These are phyloP conservation scores for Podospora comata DNA, from an alignment of 495 filamentous ascomycete species.

Conservation along the genomic window DNA sequence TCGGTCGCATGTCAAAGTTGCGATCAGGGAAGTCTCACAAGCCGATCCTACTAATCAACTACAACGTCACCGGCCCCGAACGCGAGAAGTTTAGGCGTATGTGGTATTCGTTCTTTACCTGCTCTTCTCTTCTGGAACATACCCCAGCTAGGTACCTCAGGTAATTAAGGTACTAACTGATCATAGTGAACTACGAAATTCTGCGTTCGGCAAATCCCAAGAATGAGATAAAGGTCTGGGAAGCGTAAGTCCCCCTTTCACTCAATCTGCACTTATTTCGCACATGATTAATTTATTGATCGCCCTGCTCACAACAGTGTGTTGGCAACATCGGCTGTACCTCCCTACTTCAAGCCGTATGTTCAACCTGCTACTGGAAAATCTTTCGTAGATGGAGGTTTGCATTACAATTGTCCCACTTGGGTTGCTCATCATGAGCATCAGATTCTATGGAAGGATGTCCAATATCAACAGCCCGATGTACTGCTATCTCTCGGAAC, in stretches of 20 bases:
- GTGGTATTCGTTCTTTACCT: constrained; percentile 6
- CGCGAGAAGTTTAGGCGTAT: constrained; percentile 5
- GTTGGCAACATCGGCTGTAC: constrained; percentile 49
- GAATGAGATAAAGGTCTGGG: constrained; percentile 50
- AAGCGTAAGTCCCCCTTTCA: constrained; percentile 34
- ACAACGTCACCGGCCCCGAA: constrained; percentile 35
- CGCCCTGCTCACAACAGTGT: constrained; percentile 18
- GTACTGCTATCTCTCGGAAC: constrained; percentile 50
- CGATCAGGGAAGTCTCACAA: constrained; percentile 37
- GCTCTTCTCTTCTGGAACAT: constrained; percentile 2
- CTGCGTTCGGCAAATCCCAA: constrained; percentile 41
- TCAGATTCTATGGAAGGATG: constrained; percentile 47
- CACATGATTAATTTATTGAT: no score
- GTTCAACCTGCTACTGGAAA: constrained; percentile 34
- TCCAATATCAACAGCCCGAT: constrained; percentile 39
- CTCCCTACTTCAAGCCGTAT: constrained; percentile 48
- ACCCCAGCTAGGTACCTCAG: background rate
- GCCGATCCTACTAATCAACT: constrained; percentile 50
- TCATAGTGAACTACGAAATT: constrained; percentile 40
- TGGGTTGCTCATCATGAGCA: constrained; percentile 46
- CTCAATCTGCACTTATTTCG: no score
- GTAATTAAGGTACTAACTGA: background rate
- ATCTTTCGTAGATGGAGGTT: constrained; percentile 45
- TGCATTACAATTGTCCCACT: constrained; percentile 49
- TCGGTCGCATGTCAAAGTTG: constrained; percentile 36